Evolutionary conservation across 495 filamentous ascomycete genomes (phyloP).

Genomic region (Friedmanniomyces simplex): DNA sequence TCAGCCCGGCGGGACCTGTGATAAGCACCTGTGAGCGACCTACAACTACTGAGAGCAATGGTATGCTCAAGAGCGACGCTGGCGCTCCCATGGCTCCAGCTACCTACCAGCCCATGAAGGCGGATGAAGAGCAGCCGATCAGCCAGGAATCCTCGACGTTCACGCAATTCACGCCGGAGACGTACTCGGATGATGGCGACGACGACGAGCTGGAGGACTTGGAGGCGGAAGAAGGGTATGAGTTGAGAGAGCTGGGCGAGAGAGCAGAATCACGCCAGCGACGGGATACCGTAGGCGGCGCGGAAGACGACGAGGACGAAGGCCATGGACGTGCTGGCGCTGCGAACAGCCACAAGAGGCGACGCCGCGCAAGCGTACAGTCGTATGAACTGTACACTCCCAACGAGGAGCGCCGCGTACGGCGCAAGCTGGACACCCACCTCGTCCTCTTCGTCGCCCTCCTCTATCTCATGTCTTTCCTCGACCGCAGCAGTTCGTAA

Average conservation of each 20-base stretch:
- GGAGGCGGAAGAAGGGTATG: slow-evolving; percentile 11
- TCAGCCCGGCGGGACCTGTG: background rate
- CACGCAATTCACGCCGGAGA: slow-evolving; percentile 6
- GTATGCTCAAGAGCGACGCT: background rate
- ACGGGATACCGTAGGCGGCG: background rate
- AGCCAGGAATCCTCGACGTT: slow-evolving; percentile 1
- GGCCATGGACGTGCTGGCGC: background rate
- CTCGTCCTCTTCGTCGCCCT: slow-evolving; percentile 72
- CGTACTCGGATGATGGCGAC: slow-evolving; percentile 15
- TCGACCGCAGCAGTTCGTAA: slow-evolving; percentile 44
- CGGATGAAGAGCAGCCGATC: slow-evolving; percentile 7
- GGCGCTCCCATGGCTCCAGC: background rate
- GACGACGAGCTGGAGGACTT: slow-evolving; percentile 9
- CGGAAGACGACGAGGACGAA: slow-evolving; percentile 9
- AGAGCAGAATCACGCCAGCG: background rate
- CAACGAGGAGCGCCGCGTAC: slow-evolving; percentile 62
- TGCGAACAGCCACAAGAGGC: slow-evolving; percentile 10
- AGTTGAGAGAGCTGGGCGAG: slow-evolving; percentile 6
- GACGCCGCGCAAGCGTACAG: slow-evolving; percentile 27
- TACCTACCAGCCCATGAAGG: background rate
- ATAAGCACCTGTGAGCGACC: background rate
- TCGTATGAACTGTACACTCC: slow-evolving; percentile 57
- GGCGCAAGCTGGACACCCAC: slow-evolving; percentile 61
- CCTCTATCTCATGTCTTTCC: slow-evolving; percentile 71
- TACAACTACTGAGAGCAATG: background rate